These are phyloP conservation scores for Solanum chaucha DNA, from an alignment of 257 asterid species.

Conservation along the genomic window DNA sequence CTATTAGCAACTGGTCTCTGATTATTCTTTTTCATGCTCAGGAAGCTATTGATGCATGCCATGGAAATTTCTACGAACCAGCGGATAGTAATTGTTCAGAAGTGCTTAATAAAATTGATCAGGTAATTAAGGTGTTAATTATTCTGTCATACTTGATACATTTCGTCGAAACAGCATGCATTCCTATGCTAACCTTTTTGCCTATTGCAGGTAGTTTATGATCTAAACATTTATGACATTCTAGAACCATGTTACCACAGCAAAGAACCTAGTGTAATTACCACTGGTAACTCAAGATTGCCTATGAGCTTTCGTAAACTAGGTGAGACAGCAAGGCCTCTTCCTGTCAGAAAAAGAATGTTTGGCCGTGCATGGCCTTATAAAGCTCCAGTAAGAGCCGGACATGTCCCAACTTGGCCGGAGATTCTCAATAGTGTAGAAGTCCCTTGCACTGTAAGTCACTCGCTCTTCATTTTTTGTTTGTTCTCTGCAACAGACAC, in stretches of 20 bases:
- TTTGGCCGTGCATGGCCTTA: constrained; percentile 98
- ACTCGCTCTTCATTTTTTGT: not conserved
- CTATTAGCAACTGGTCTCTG: not conserved
- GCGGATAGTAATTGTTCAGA: constrained; percentile 31
- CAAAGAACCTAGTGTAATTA: constrained; percentile 12
- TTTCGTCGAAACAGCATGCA: not conserved
- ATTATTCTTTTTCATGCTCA: constrained; percentile 23
- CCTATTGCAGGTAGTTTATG: constrained; percentile 43
- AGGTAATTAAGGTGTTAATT: constrained; percentile 24
- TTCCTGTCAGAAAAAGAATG: no score
- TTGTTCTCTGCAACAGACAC: not conserved
- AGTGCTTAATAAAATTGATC: constrained; percentile 46
- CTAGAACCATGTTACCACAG: constrained; percentile 90
- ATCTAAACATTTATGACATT: constrained; percentile 65
- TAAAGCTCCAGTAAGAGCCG: constrained; percentile 80
- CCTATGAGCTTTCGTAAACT: no score
- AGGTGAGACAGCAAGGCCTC: no score
- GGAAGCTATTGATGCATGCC: constrained; percentile 50
- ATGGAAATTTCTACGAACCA: constrained; percentile 56
- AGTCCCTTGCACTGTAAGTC: constrained; percentile 81
- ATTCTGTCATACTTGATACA: not conserved
- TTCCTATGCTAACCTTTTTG: not conserved
- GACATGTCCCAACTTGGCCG: constrained; percentile 86
- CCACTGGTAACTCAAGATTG: constrained; percentile 20
- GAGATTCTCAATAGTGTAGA: constrained; percentile 31